Conservation (phyloP, 371 early-diverging fungal species). For the Mycotypha africana region DNA sequence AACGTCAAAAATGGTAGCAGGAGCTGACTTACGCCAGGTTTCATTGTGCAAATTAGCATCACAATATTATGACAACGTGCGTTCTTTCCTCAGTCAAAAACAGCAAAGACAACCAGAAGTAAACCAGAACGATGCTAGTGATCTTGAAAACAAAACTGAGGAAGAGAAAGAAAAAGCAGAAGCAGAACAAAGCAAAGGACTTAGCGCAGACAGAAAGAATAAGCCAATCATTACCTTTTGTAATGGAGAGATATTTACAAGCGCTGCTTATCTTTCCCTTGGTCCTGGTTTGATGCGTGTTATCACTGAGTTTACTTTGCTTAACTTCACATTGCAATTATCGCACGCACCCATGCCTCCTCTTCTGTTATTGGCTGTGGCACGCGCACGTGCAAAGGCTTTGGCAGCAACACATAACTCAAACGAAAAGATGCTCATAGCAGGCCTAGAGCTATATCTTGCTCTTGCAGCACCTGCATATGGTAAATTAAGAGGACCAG, state of each 20-base stretch:
- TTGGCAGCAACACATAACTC: too few relatives aligned
- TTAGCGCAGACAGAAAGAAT: too few relatives aligned
- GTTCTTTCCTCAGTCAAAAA: background rate
- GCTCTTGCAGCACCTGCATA: conserved; percentile 43
- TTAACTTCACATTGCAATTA: conserved; percentile 19
- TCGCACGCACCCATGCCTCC: conserved; percentile 39
- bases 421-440: conserved; percentile 22
- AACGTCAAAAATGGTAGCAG: conserved; percentile 13
- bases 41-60: conserved; percentile 14
- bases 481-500: conserved; percentile 44
- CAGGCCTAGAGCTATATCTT: conserved; percentile 40
- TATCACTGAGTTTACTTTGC: conserved; percentile 41
- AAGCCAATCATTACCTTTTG: conserved; percentile 33
- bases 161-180: too few relatives aligned
- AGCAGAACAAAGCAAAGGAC: too few relatives aligned
- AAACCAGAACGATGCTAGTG: too few relatives aligned
- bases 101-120: too few relatives aligned
- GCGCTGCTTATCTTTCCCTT: conserved; percentile 34
- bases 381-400: conserved; percentile 10
- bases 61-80: conserved; percentile 11
- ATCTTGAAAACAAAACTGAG: too few relatives aligned
- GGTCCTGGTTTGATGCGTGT: conserved; percentile 34
- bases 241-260: conserved; percentile 39
- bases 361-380: conserved; percentile 21
- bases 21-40: conserved; percentile 2